A percentile compares a stretch with the other conserved stretches of the same genome.
Conservation (phyloP, 345 rosid genomes). For the Syzygium grande region DNA sequence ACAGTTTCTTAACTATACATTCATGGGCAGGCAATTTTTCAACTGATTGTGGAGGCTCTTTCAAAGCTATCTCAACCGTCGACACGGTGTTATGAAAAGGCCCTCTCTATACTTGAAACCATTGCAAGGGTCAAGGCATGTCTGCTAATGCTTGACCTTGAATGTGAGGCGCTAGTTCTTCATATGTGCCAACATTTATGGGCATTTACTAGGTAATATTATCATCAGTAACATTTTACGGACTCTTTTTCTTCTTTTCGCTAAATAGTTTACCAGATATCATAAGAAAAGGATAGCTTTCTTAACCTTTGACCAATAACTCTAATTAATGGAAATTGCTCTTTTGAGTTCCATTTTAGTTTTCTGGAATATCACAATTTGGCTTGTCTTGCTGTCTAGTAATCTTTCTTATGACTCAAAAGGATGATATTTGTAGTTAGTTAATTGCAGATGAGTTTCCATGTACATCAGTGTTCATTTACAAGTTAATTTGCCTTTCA, state of each 20-base stretch:
- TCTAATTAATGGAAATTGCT: neutral
- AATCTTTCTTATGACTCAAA: neutral
- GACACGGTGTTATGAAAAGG: slow-evolving; percentile 30
- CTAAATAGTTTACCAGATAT: neutral
- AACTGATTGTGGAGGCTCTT: slow-evolving; percentile 40
- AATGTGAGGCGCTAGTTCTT: neutral
- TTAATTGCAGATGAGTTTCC: neutral
- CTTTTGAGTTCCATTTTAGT: neutral
- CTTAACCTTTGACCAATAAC: neutral
- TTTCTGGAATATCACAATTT: neutral
- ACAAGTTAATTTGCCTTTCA: neutral
- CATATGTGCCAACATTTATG: neutral
- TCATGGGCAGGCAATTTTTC: slow-evolving; percentile 54
- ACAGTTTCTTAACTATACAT: neutral
- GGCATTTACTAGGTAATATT: neutral
- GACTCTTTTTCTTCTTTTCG: neutral
- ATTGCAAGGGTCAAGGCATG: neutral
- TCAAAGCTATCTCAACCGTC: slow-evolving; percentile 46
- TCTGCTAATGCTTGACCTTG: neutral
- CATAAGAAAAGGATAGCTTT: neutral
- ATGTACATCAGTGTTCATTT: neutral
- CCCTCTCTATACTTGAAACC: neutral
- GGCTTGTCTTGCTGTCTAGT: neutral
- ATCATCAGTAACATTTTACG: neutral
- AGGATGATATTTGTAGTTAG: neutral